Base-by-base conservation (phyloP, 2,329 filamentous ascomycete species). In the Neofusicoccum kwambonambiense region DNA sequence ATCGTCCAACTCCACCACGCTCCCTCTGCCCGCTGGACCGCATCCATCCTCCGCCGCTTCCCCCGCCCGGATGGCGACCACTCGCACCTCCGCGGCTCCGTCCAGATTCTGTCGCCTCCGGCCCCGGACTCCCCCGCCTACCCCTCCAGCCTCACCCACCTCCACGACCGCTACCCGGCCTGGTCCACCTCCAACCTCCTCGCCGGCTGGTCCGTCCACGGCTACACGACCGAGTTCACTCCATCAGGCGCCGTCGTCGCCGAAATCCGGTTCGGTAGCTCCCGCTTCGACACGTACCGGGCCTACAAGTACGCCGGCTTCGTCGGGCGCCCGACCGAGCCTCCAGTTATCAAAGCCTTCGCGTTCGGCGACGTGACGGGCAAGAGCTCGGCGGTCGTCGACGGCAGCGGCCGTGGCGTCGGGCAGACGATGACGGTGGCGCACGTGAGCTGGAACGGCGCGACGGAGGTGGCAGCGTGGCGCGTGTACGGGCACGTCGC, bases 361-460 rank as follows among this genome's bases (percentile, higher is more conserved):
- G 75, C 74, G 1, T 70, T 68, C 37, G 75, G 75, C 15, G 52
- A 57, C 4, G 35, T 64, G 31, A 44, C 41, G n/a, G 56, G 56
- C 27, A 27, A 37, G 4, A 39, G 19, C 6, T 50, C 58, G 2
- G 58, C 45, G 4, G 19, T 62, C 15, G 39, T 58, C 0, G 41
- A 54, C 1, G 22, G 74, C 69, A 9, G 9, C n/a, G 54, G 50
- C 22, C 35, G 45, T 6, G 52, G 52, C 13, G 35, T 50, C 13
- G 62, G 52, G 2, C 62, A 56, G 35, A 19, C 31, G 12, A 60
- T 61, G 35, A 65, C 63, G 52, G 47, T 65, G 2, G 54, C 47
- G n/a, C 87, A 83, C 71, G 83, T 86, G 2, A 85, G 81, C 4
- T 83, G 81, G 82, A 83, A 83, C 67, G 81, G 81, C 12, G 81